These are phyloP conservation scores for Blastosporella zonata DNA, from an alignment of 1,284 basidiomycete genomes.

Conservation along the genomic window DNA sequence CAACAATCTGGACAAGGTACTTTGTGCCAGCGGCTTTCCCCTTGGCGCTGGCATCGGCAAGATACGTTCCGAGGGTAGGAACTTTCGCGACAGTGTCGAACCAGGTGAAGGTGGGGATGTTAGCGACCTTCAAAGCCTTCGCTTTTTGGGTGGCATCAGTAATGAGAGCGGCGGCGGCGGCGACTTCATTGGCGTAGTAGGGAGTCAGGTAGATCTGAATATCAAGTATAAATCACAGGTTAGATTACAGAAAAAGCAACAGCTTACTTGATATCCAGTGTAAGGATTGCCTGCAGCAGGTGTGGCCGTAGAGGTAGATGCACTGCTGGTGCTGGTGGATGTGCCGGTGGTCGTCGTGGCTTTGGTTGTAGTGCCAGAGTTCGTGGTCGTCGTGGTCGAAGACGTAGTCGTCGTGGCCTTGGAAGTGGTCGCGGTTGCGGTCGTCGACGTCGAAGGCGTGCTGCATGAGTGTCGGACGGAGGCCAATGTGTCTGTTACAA, in stretches of 20 bases:
- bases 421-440: constrained; percentile 21
- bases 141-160: constrained; percentile 44
- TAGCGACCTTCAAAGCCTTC: constrained; percentile 48
- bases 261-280: constrained; percentile 41
- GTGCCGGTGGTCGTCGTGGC: constrained; percentile 20
- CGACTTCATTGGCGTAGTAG: constrained; percentile 50
- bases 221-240: not conserved
- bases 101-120: constrained; percentile 62
- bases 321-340: constrained; percentile 18
- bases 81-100: constrained; percentile 54
- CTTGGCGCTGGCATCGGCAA: constrained; percentile 46
- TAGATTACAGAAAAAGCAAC: no score
- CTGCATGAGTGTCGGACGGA: constrained; percentile 10
- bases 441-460: constrained; percentile 19
- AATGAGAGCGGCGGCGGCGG: constrained; percentile 47
- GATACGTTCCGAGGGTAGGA: constrained; percentile 48
- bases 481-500: not conserved
- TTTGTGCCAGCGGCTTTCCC: constrained; percentile 44
- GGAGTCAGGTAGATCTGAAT: constrained; percentile 47
- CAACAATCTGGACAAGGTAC: constrained; percentile 58
- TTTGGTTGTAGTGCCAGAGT: constrained; percentile 21
- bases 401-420: constrained; percentile 21
- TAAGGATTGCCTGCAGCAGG: constrained; percentile 53
- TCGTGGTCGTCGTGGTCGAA: constrained; percentile 20
- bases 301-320: constrained; percentile 27